Percentiles rank a stretch among this genome's conserved stretches.
These are phyloP conservation scores for Aspergillaceae sp. DNA, from an alignment of 2,329 filamentous ascomycete species.

Conservation along the genomic window DNA sequence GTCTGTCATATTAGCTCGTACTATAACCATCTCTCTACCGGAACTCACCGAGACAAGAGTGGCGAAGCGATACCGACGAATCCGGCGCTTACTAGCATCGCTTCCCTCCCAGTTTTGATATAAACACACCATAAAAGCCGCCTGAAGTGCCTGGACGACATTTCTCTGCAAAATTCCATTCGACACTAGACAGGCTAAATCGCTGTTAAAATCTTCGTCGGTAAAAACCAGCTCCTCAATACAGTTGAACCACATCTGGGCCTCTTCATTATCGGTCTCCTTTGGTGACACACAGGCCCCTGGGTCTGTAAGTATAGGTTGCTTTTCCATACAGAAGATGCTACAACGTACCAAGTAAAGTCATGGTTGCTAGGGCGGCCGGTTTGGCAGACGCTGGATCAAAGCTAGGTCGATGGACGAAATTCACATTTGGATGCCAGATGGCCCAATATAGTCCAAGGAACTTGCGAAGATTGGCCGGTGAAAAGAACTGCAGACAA, in stretches of 20 bases:
- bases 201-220: slow-evolving; percentile 29
- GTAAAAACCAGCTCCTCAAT: slow-evolving; percentile 33
- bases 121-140: slow-evolving; percentile 30
- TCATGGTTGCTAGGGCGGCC: slow-evolving; percentile 27
- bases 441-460: slow-evolving; percentile 29
- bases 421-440: slow-evolving; percentile 32
- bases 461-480: slow-evolving; percentile 20
- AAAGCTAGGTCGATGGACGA: slow-evolving; percentile 30
- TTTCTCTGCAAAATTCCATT: slow-evolving; percentile 7
- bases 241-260: slow-evolving; percentile 29
- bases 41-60: slow-evolving; percentile 28
- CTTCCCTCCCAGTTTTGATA: slow-evolving; percentile 35
- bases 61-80: slow-evolving; percentile 29
- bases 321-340: too few relatives aligned
- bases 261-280: slow-evolving; percentile 21
- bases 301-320: not conserved
- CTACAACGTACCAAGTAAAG: slow-evolving; percentile 23
- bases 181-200: slow-evolving; percentile 10
- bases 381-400: slow-evolving; percentile 21
- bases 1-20: too few relatives aligned
- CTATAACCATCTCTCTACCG: too few relatives aligned
- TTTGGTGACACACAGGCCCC: slow-evolving; percentile 24
- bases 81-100: slow-evolving; percentile 25
- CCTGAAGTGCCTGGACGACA: slow-evolving; percentile 30
- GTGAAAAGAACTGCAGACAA: slow-evolving; percentile 16